Base-by-base conservation (phyloP, 2,329 filamentous ascomycete genomes). In the Fusarium verrucosum region DNA sequence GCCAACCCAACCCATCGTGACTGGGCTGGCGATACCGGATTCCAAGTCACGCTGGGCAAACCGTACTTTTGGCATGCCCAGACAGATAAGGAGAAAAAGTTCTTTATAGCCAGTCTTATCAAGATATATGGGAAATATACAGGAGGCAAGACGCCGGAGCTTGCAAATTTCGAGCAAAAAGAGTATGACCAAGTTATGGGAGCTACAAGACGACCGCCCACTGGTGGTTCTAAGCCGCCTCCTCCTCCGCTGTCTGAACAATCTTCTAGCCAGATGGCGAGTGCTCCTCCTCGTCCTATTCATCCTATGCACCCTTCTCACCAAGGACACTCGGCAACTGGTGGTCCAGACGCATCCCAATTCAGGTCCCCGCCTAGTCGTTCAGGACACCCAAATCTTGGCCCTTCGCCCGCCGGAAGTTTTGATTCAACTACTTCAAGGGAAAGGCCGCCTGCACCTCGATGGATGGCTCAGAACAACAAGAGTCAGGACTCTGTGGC, bases 81-180 rank as follows among this genome's bases (percentile, higher is more conserved):
- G 66, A 95, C 92, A 1, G 86, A 92, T 50, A 97, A 97, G 80
- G 95, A 99, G 79, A 98, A 97, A 82, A 94, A 97, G 75, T 98
- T 98, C 79, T 99, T 99, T 78, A 95, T 99, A 72, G 93, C 92
- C 30, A 97, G 94, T 77, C 80, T 98, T 69, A 88, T 98, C 73
- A 99, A 98, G 78, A 97, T 99, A 67, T 99, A 92, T 76, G 89
- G 89, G 71, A 99, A 98, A 78, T 99, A 98, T 75, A 98, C 95
- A 1, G 91, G 92, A 25, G 94, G 94, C 13, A 90, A 89, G 72
- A 79, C 87, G 28, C 95, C 95, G 3, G 86, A 91, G 57, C 82
- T 99, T 47, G 81, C 86, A 52, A 94, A 94, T 9, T 98, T 99
- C 74, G 92, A 94, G 69, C 83, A 87, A 47, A 86, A 85, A 59